Evolutionary conservation across 768 basidiomycete genomes (phyloP).

Genomic region (Podaxis sp.): DNA sequence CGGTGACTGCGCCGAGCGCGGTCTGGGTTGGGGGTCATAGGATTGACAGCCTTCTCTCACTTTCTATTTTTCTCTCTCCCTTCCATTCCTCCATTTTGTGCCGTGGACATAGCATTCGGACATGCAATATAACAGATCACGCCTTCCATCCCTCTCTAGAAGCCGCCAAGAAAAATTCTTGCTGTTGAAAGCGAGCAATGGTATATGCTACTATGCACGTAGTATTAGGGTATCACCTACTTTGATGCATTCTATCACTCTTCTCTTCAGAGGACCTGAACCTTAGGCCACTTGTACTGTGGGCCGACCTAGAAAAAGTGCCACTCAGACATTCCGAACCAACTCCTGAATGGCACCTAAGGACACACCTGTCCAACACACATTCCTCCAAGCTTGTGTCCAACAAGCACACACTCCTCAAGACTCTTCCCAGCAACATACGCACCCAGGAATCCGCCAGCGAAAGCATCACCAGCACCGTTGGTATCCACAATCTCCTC

Average conservation of each 20-base stretch:
- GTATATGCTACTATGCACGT: conserved; percentile 8
- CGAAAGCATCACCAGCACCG: conserved; percentile 96
- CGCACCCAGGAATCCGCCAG: conserved; percentile 92
- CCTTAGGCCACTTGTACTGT: conserved; percentile 50
- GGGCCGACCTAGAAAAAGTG: conserved; percentile 38
- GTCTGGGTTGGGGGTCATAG: background rate
- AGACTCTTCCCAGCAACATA: conserved; percentile 72
- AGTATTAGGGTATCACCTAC: conserved; percentile 9
- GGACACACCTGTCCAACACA: conserved; percentile 70
- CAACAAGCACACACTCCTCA: conserved; percentile 75
- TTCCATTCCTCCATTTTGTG: background rate
- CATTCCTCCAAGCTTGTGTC: conserved; percentile 84
- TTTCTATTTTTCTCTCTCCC: background rate
- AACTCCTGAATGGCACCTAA: background rate
- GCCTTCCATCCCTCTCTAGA: background rate
- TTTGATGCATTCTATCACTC: background rate
- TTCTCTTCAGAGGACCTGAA: conserved; percentile 31
- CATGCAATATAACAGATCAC: background rate
- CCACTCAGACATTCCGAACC: background rate
- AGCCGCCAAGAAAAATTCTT: background rate
- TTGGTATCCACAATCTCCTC: conserved; percentile 92
- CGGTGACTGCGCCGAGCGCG: background rate
- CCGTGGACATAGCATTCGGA: background rate
- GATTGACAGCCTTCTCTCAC: background rate
- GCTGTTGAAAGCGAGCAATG: conserved; percentile 10